These are phyloP conservation scores for Entamoeba dispar DNA, from an alignment of 208 protist genomes.

Conservation along the genomic window DNA sequence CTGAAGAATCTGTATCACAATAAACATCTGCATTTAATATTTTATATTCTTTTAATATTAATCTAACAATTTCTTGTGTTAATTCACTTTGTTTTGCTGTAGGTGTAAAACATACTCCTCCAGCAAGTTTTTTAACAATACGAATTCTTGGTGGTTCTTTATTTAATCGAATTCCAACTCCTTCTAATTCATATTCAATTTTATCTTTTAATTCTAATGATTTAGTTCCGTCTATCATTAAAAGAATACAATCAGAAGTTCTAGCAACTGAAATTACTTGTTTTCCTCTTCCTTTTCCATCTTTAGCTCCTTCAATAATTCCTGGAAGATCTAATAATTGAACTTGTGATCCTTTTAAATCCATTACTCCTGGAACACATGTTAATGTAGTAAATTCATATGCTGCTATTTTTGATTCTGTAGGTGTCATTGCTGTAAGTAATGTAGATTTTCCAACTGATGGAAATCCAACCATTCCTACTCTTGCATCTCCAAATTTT, in stretches of 20 bases:
- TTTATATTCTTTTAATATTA: conserved; percentile 12
- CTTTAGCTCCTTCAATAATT: conserved; percentile 27
- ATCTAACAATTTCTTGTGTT: conserved; percentile 13
- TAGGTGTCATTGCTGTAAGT: conserved; percentile 74
- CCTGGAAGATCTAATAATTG: conserved; percentile 32
- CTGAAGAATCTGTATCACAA: conserved; percentile 16
- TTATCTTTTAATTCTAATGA: conserved; percentile 15
- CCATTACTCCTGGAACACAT: conserved; percentile 65
- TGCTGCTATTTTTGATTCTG: conserved; percentile 67
- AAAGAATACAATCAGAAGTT: conserved; percentile 27
- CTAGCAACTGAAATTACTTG: conserved; percentile 28
- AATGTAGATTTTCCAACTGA: conserved; percentile 46
- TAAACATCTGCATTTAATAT: conserved; percentile 28
- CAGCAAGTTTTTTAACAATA: conserved; percentile 10
- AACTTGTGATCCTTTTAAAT: conserved; percentile 20
- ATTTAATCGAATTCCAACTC: conserved; percentile 32
- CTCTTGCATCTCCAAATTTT: conserved; percentile 56
- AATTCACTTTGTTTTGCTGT: conserved; percentile 3
- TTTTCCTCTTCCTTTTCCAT: conserved; percentile 26
- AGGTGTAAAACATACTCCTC: conserved; percentile 12
- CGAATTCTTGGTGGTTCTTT: conserved; percentile 18
- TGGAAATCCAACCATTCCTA: conserved; percentile 50
- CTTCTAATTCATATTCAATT: conserved; percentile 28
- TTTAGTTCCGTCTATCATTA: conserved; percentile 23
- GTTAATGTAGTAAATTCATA: conserved; percentile 97